Conservation (phyloP, 805 yeast species). For the Wickerhamiella hasegawae region DNA sequence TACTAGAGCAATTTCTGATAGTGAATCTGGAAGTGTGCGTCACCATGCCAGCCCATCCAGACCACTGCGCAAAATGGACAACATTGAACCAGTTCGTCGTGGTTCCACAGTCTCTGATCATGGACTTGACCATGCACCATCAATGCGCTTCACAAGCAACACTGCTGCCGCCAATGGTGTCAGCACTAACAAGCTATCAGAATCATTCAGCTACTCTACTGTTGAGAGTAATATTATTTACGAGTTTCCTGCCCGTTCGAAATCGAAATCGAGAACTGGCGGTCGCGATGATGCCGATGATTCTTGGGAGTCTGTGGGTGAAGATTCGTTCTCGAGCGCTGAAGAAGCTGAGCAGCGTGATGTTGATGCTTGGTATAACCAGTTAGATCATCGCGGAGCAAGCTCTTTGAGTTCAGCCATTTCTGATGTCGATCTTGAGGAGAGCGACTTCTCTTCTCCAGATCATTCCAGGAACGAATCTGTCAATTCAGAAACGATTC, state of each 20-base stretch:
- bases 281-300: constrained; percentile 1
- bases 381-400: constrained; percentile 14
- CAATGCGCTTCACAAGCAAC: not conserved
- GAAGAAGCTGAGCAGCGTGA: constrained; percentile 20
- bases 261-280: not conserved
- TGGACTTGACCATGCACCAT: not conserved
- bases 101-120: not conserved
- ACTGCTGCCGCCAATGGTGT: not conserved
- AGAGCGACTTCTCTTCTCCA: not conserved
- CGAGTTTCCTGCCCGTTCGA: not conserved
- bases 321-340: constrained; percentile 6
- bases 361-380: constrained; percentile 21
- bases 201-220: not conserved
- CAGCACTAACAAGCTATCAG: not conserved
- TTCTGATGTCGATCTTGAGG: constrained; percentile 2
- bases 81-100: not conserved
- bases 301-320: constrained; percentile 3
- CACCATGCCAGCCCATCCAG: not conserved
- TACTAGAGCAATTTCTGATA: not conserved
- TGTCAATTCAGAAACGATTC: constrained; percentile 9
- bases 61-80: not conserved
- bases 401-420: constrained; percentile 12
- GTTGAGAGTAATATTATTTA: not conserved
- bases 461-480: not conserved
- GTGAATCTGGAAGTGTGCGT: not conserved